Conservation (phyloP, 331 rosid genomes). For the Cucumis variabilis region DNA sequence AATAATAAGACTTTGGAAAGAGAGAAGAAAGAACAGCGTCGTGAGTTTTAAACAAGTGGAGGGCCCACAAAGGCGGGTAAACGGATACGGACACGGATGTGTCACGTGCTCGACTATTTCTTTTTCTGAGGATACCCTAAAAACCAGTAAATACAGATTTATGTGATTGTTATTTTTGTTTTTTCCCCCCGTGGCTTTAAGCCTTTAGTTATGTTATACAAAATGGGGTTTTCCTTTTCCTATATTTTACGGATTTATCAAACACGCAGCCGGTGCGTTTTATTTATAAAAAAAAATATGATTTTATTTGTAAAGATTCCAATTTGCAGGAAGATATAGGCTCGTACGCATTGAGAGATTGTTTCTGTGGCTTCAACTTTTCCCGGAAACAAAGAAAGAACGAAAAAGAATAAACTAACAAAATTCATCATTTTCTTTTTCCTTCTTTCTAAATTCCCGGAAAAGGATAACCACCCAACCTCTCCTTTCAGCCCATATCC, state of each 20-base stretch:
- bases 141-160: no score
- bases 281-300: neutral
- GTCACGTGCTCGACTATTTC: no score
- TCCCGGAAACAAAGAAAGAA: neutral
- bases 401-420: neutral
- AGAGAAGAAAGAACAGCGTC: no score
- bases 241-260: neutral
- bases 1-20: no score
- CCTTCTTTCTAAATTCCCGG: neutral
- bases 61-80: no score
- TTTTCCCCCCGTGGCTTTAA: no score
- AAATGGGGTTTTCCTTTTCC: no score
- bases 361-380: conserved; percentile 6
- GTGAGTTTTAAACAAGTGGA: no score
- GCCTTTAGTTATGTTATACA: no score
- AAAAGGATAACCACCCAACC: conserved; percentile 25
- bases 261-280: conserved; percentile 4
- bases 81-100: neutral
- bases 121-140: no score
- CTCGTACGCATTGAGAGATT: neutral
- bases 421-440: neutral
- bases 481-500: neutral
- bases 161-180: no score
- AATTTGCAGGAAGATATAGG: conserved; percentile 27
- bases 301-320: neutral